Conservation (phyloP, 1,284 basidiomycete species). For the Ceratorhiza oryzae-sativae region DNA sequence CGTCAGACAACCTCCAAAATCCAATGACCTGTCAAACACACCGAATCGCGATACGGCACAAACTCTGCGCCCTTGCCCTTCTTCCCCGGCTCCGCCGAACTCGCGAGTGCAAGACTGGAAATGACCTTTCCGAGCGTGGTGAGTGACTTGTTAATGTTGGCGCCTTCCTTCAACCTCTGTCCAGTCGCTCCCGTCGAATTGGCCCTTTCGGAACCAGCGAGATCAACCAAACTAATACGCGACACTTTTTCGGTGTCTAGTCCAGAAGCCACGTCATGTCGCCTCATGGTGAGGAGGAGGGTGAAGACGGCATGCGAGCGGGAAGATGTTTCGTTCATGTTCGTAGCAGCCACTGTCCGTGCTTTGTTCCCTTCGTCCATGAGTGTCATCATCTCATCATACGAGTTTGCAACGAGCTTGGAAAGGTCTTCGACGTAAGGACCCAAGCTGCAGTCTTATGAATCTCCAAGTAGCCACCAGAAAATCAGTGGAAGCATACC, state of each 20-base stretch:
- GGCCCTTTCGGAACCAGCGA: conserved; percentile 96
- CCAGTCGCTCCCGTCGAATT: conserved; percentile 98
- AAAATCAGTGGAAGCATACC: conserved; percentile 47
- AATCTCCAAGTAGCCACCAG: conserved; percentile 4
- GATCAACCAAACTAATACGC: conserved; percentile 91
- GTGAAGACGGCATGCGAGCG: conserved; percentile 99
- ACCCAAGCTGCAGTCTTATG: conserved; percentile 59
- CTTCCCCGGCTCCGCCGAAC: conserved; percentile 66
- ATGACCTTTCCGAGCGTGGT: conserved; percentile 98
- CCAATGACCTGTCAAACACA: conserved; percentile 48
- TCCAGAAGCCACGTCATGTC: conserved; percentile 80
- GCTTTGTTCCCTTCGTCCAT: conserved; percentile 99
- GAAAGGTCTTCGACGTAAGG: conserved; percentile 98
- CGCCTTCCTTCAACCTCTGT: conserved; percentile 91
- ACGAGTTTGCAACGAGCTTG: conserved; percentile 89
- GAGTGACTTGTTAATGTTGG: conserved; percentile 97
- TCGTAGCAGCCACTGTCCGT: conserved; percentile 95
- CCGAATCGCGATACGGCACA: conserved; percentile 93
- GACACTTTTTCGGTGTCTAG: conserved; percentile 96
- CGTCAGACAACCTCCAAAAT: conserved; percentile 2
- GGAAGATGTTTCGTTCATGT: conserved; percentile 99
- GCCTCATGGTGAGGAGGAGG: conserved; percentile 89
- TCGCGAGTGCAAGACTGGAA: conserved; percentile 83
- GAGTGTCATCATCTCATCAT: conserved; percentile 95
- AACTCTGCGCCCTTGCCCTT: conserved; percentile 89